Base-by-base conservation (phyloP, 2,329 filamentous ascomycete species). In the Tolypocladium nubicola region DNA sequence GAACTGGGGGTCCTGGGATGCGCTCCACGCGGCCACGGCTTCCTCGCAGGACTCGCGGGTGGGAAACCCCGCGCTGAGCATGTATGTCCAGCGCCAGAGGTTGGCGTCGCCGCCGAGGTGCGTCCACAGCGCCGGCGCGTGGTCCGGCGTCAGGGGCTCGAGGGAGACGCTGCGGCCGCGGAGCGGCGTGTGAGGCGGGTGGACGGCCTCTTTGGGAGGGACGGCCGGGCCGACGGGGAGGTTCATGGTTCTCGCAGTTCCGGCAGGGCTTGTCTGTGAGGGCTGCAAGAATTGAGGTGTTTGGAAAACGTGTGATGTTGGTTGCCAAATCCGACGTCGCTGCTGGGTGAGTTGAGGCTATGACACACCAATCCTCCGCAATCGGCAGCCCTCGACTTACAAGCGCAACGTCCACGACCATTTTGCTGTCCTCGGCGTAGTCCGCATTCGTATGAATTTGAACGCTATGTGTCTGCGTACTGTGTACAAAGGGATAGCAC, bases 1-100 rank as follows among this genome's bases (percentile, higher is more conserved):
- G 63, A 74, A 76, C 43, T 75, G 64, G 0, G 72, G 69, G 57
- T 77, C 72, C 1, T 62, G 56, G 0, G 68, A 69, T 3, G 52
- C 59, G 39, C 60, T 60, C 62, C 65, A 71, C 2, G 57, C 38
- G 16, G 56, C 41, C 8, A 70, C 58, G 0, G 57, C 45, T 0
- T 57, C 37, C 21, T 61, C 60, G 60, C 66, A 71, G 2, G 64
- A 41, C 0, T 59, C 38, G 14, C 58, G 50, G 1, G 61, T 60
- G 7, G 61, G 52, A 10, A 65, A 69, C 0, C 66, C 68, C 0
- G 61, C 63, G 1, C 58, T 57, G 16, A 69, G 58, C 62, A 74
- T 64, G 33, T 73, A 73, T 0, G 68, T 71, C 72, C 72, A 74
- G 1, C 63, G 64, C 37, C 64, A 59, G 0, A 59, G 62, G 4